These are phyloP conservation scores for Castanea sativa DNA, from an alignment of 306 rosid genomes.

Conservation along the genomic window DNA sequence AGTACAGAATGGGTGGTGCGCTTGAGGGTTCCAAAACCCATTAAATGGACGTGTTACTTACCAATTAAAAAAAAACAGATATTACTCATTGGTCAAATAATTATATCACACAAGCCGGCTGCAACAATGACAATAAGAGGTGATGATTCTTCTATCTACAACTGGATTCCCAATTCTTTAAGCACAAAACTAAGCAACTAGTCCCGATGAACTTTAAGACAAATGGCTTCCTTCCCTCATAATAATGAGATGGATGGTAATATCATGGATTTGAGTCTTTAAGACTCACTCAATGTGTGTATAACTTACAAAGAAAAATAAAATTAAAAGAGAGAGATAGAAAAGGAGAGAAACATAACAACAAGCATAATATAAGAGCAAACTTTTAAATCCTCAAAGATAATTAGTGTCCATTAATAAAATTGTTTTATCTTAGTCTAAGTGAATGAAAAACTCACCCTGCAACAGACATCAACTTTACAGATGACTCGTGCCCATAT, in stretches of 20 bases:
- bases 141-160: background rate
- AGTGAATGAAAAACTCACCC: conserved; percentile 48
- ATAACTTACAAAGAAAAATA: too few species aligned
- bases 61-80: background rate
- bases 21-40: too few species aligned
- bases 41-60: too few species aligned
- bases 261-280: too few species aligned
- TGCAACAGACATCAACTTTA: conserved; percentile 62
- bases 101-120: background rate
- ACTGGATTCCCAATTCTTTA: background rate
- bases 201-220: too few species aligned
- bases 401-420: background rate
- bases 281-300: too few species aligned
- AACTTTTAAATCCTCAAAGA: background rate
- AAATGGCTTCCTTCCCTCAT: too few species aligned
- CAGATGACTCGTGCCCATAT: conserved; percentile 74
- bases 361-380: background rate
- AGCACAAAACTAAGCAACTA: background rate
- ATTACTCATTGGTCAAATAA: background rate
- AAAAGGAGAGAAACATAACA: too few species aligned
- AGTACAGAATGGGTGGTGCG: too few species aligned
- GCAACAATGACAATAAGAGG: background rate
- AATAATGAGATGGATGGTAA: too few species aligned
- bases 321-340: too few species aligned
- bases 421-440: background rate